These are phyloP conservation scores for Hemisphaericaspora xylofermentans DNA, from an alignment of 1,139 yeast genomes.

Conservation along the genomic window DNA sequence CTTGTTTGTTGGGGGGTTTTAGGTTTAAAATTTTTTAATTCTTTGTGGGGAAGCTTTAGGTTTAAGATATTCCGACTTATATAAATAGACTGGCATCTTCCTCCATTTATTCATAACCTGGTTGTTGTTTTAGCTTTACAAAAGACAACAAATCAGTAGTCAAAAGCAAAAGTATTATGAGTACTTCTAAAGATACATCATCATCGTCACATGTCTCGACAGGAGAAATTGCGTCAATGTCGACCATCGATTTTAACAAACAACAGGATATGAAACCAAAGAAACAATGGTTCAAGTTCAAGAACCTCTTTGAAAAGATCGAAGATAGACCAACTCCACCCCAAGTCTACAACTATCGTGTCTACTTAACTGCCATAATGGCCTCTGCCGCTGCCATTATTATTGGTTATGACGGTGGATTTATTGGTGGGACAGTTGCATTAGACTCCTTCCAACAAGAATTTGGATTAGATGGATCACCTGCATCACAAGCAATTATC, in stretches of 20 bases:
- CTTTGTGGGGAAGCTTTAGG: no score
- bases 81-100: no score
- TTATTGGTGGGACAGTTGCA: constrained; percentile 45
- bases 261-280: background rate
- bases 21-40: no score
- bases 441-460: constrained; percentile 35
- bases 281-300: constrained; percentile 15
- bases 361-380: constrained; percentile 38
- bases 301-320: constrained; percentile 30
- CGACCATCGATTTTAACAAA: background rate
- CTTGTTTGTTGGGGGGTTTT: no score
- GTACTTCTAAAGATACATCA: constrained; percentile 1
- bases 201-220: constrained; percentile 1
- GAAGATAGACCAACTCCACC: constrained; percentile 44
- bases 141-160: background rate
- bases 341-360: constrained; percentile 36
- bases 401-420: constrained; percentile 46
- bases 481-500: constrained; percentile 25
- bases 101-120: background rate
- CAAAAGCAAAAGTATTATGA: background rate
- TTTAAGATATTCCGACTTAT: no score
- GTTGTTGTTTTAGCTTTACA: background rate
- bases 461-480: constrained; percentile 30
- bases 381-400: constrained; percentile 41
- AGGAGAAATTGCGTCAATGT: constrained; percentile 3